Percentiles rank a stretch among this genome's conserved stretches.
Conservation (phyloP, 164 flowering plant species). For the Echeveria elegans region DNA sequence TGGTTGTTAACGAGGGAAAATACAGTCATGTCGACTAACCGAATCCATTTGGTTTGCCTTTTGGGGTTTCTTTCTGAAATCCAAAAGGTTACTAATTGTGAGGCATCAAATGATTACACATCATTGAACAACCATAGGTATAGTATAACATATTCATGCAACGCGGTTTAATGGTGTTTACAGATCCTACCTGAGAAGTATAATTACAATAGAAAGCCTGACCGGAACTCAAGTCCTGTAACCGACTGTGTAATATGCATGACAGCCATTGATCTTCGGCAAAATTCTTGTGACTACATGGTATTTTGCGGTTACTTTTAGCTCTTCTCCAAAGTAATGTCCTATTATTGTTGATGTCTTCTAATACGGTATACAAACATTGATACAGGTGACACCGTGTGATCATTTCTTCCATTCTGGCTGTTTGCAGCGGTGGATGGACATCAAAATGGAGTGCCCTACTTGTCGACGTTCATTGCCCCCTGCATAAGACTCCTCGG, state of each 20-base stretch:
- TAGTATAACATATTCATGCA: constrained; percentile 3
- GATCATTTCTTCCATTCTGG: constrained; percentile 96
- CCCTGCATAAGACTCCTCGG: constrained; percentile 41
- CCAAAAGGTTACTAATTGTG: neutral
- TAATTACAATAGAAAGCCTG: constrained; percentile 67
- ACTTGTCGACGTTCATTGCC: constrained; percentile 93
- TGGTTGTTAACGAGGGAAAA: neutral
- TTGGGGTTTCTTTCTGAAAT: neutral
- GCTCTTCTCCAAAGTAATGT: neutral
- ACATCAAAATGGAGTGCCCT: constrained; percentile 98
- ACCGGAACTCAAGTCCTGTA: constrained; percentile 37
- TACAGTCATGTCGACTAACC: neutral
- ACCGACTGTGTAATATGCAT: constrained; percentile 96
- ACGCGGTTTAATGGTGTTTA: constrained; percentile 5
- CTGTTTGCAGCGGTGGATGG: constrained; percentile 99
- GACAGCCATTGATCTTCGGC: constrained; percentile 74
- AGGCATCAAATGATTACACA: neutral
- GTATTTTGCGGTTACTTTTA: constrained; percentile 21
- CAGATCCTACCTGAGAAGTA: constrained; percentile 98
- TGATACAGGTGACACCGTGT: constrained; percentile 82
- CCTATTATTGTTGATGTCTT: neutral
- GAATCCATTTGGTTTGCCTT: neutral
- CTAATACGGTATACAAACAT: neutral
- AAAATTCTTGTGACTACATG: constrained; percentile 78
- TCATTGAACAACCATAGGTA: too few relatives aligned